A percentile compares a stretch with the other conserved stretches of the same genome.
Evolutionary conservation across 805 yeast species (phyloP).

Genomic region (Yamadazyma paraphyllophila): DNA sequence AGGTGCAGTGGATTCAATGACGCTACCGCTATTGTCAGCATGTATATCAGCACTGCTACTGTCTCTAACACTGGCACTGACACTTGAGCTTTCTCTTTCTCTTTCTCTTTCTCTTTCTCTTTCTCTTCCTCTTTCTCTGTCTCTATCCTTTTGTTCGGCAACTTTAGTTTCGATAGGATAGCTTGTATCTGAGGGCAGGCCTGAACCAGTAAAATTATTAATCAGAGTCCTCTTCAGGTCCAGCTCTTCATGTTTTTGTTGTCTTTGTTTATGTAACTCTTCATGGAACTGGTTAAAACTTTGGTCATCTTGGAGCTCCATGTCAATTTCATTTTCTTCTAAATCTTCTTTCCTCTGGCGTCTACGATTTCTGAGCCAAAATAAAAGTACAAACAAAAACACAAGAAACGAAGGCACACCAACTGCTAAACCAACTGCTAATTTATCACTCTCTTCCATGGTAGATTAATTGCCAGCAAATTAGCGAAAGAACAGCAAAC

Average conservation of each 20-base stretch:
- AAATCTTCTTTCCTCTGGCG: slow-evolving; percentile 33
- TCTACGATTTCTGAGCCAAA: slow-evolving; percentile 32
- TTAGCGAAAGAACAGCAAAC: neutral
- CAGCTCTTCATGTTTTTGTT: slow-evolving; percentile 3
- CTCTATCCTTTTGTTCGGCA: neutral
- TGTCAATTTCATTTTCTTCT: slow-evolving; percentile 31
- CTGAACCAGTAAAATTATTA: slow-evolving; percentile 5
- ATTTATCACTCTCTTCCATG: slow-evolving; percentile 15
- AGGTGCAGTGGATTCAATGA: neutral
- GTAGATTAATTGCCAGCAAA: neutral
- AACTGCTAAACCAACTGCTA: slow-evolving; percentile 43
- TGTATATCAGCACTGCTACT: neutral
- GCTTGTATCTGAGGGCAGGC: slow-evolving; percentile 7
- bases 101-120: too few relatives aligned
- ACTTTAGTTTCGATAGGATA: neutral
- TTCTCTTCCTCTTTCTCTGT: too few relatives aligned
- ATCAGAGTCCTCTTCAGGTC: slow-evolving; percentile 2
- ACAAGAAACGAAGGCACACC: slow-evolving; percentile 39
- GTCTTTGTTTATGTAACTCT: slow-evolving; percentile 26
- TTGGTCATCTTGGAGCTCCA: slow-evolving; percentile 26
- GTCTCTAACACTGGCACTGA: neutral
- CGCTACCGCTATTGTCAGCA: neutral
- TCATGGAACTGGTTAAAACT: slow-evolving; percentile 36
- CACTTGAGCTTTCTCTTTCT: neutral
- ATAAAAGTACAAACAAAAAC: slow-evolving; percentile 19